phyloP scores from a whole-genome alignment of 192 early-diverging fungal genomes.

The Coemansia asiatica region DNA sequence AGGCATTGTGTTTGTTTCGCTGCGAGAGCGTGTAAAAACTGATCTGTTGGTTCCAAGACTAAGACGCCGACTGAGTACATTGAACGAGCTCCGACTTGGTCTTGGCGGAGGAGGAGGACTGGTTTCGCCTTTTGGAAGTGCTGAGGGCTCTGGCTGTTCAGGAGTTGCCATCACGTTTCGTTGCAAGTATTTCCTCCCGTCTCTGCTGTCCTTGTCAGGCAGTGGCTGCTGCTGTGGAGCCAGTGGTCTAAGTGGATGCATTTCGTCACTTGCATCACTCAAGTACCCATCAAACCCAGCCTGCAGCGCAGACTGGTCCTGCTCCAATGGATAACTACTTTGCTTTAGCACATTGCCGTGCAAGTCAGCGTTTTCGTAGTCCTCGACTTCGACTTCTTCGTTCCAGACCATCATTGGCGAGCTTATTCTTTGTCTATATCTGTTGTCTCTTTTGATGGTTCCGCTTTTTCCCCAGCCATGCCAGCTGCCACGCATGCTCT shows the following conservation, averaged over 20 bases:
- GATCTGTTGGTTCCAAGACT: conserved; percentile 12
- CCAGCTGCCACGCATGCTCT: conserved; percentile 2
- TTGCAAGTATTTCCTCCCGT: conserved; percentile 29
- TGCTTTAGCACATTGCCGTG: not conserved
- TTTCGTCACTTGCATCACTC: conserved; percentile 37
- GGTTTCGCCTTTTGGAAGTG: not conserved
- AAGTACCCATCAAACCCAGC: conserved; percentile 26
- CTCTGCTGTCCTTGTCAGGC: not conserved
- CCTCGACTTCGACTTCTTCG: conserved; percentile 4
- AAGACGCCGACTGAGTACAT: conserved; percentile 28
- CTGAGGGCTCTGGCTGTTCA: conserved; percentile 7
- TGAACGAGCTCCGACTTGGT: conserved; percentile 21
- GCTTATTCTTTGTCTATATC: not conserved
- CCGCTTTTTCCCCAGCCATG: not conserved
- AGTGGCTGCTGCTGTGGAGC: not conserved
- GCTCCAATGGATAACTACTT: not conserved
- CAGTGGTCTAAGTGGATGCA: not conserved
- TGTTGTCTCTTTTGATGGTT: not conserved
- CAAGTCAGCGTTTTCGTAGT: not conserved
- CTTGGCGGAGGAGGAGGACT: not conserved
- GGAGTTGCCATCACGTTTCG: conserved; percentile 15
- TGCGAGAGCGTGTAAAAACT: not conserved
- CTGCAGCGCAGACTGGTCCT: not conserved
- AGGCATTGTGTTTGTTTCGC: not conserved
- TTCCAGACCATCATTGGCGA: not conserved